Base-by-base conservation (phyloP, 2,329 filamentous ascomycete species). In the Parastagonospora nodorum region DNA sequence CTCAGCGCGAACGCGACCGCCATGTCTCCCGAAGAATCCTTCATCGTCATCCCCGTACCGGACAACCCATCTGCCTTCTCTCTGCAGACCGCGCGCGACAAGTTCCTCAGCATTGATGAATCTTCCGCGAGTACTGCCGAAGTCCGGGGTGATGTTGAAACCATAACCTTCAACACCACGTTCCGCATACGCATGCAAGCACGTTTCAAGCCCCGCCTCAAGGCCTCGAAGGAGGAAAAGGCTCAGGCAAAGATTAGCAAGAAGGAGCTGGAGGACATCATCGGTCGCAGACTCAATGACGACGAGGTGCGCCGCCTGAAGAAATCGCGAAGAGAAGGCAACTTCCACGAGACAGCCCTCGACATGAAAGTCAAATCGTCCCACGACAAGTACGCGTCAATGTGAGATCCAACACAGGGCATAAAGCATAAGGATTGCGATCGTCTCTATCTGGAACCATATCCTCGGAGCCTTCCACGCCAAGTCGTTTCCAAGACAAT, bases 181-280 rank as follows among this genome's bases (percentile, higher is more conserved):
- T 72, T 96, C 53, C 83, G 90, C 42, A 84, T 97, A 64, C 88
- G 92, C 46, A 97, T 97, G 92, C 93, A 97, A 77, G 91, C 93
- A 16, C 82, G 90, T 43, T 97, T 96, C 78, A 97, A 97, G 79
- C 92, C 93, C 8, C 83, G 84, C 56, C 74, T 94, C 39, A 89
- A 88, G 74, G 88, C 88, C 8, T 84, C 82, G 0, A 95, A 92
- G 75, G 91, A 92, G 69, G 89, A 90, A 58, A 94, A 89, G 77
- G 88, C 89, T 0, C 82, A 83, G 61, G 87, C 93, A 64, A 96
- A 93, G 78, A 90, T 99, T 50, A 93, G 87, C 66, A 82, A 89
- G 55, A 88, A 88, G 66, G 91, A 97, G 75, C 77, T 97, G 40
- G 92, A 97, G 75, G 86, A 86, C 39, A 86, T 88, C 2, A 90